Percentiles rank a stretch among this genome's conserved stretches.
Evolutionary conservation across 345 rosid species (phyloP).

Genomic region (Adansonia digitata): DNA sequence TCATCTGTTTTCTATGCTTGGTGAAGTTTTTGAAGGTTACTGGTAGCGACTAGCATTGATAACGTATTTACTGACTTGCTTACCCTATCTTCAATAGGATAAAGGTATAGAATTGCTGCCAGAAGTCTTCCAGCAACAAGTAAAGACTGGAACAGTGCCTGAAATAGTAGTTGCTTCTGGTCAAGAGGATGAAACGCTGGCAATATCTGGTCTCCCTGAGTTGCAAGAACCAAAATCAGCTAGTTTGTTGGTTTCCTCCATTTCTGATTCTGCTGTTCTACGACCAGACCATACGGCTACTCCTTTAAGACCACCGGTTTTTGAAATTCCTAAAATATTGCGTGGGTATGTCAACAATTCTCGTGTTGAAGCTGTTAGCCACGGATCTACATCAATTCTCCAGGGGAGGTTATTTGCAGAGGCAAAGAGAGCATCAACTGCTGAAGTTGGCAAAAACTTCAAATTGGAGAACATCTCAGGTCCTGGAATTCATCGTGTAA

Average conservation of each 20-base stretch:
- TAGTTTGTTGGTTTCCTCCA: conserved; percentile 31
- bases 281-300: conserved; percentile 14
- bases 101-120: conserved; percentile 65
- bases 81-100: conserved; percentile 45
- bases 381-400: conserved; percentile 33
- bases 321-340: conserved; percentile 37
- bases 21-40: conserved; percentile 1
- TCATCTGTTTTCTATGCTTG: background rate
- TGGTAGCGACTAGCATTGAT: background rate
- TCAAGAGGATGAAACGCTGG: conserved; percentile 41
- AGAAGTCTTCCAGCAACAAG: conserved; percentile 56
- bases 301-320: conserved; percentile 27
- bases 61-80: conserved; percentile 16
- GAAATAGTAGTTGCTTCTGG: conserved; percentile 27
- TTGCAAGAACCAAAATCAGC: conserved; percentile 27
- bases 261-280: conserved; percentile 38
- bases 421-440: conserved; percentile 34
- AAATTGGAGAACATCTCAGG: conserved; percentile 40
- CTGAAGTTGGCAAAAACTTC: conserved; percentile 36
- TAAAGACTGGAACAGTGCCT: conserved; percentile 45
- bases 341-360: conserved; percentile 25
- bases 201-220: conserved; percentile 27
- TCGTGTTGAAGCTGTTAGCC: conserved; percentile 17
- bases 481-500: conserved; percentile 19
- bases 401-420: conserved; percentile 40